Conservation (phyloP, 306 rosid genomes). For the Comarum palustre region DNA sequence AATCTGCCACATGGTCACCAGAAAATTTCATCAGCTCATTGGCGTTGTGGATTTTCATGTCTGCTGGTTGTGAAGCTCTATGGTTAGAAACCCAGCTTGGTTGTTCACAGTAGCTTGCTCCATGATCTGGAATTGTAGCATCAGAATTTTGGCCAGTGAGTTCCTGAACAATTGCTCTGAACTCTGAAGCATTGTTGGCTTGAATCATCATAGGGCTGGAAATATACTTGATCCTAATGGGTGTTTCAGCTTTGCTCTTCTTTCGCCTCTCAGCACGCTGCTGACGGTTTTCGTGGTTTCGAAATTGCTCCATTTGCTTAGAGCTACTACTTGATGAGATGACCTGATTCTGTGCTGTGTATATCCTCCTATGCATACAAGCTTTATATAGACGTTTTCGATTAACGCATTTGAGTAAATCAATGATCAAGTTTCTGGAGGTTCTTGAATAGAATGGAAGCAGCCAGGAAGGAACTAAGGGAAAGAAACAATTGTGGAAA, state of each 20-base stretch:
- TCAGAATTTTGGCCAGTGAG: slow-evolving; percentile 42
- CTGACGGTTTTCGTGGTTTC: not conserved
- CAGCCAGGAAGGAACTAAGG: not conserved
- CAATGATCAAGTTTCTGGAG: not conserved
- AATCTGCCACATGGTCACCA: not conserved
- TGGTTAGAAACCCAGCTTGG: slow-evolving; percentile 8
- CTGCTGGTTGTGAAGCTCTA: not conserved
- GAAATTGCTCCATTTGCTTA: slow-evolving; percentile 18
- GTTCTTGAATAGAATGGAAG: slow-evolving; percentile 11
- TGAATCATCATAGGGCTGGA: slow-evolving; percentile 48
- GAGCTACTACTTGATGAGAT: not conserved
- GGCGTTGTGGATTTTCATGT: not conserved
- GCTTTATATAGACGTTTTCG: not conserved
- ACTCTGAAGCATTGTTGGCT: slow-evolving; percentile 43
- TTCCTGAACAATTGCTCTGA: slow-evolving; percentile 49
- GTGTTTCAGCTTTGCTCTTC: slow-evolving; percentile 17
- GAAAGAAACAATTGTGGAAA: not conserved
- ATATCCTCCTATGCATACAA: not conserved
- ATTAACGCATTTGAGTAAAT: not conserved
- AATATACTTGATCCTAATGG: slow-evolving; percentile 46
- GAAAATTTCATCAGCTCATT: slow-evolving; percentile 2
- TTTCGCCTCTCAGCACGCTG: slow-evolving; percentile 7
- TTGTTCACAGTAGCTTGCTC: not conserved
- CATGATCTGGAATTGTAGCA: not conserved
- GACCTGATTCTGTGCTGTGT: not conserved